Base-by-base conservation (phyloP, 805 yeast species). In the Suhomyces emberorum region DNA sequence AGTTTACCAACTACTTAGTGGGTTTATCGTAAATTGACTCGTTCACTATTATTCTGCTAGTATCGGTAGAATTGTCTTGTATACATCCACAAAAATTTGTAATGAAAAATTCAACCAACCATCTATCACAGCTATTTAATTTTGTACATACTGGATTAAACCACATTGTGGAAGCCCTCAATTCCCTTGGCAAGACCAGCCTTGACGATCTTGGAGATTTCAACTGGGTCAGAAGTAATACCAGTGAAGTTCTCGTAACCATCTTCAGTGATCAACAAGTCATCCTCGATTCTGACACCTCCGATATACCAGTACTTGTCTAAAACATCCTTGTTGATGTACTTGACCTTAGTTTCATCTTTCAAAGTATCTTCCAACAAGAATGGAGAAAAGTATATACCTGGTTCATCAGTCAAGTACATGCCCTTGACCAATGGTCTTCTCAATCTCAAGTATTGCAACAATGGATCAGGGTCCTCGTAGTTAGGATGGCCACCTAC, bases 201-300 rank as follows among this genome's bases (percentile, higher is more conserved):
- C 44, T 76, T 72, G 17, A 91, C 95, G 46, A 93, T 87, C 46
- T 69, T 69, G 28, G 85, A 74, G 36, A 91, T 82, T 59, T 88
- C 95, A 3, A 71, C 74, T 1, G 97, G 88, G 55, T 93, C 95
- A 39, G 83, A 81, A 1, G 97, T 87, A 36, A 91, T 79, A 18
- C 75, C 72, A 2, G 96, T 91, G 36, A 91, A 65, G 49, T 86
- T 84, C 53, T 88, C 95, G 52, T 62, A 78, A 0, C 98, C 98
- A 36, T 63, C 65, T 32, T 71, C 70, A 1, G 95, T 86, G 20
- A 91, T 82, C 30, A 87, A 64, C 28, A 93, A 74, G 54, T 91
- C 97, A 56, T 91, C 98, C 61, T 91, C 98, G 39, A 91, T 88
- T 60, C 98, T 78, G 4, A 91, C 96, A 30, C 98, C 98, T n/a